phyloP scores from a whole-genome alignment of 2,329 filamentous ascomycete genomes.

The Aureobasidium sp. region DNA sequence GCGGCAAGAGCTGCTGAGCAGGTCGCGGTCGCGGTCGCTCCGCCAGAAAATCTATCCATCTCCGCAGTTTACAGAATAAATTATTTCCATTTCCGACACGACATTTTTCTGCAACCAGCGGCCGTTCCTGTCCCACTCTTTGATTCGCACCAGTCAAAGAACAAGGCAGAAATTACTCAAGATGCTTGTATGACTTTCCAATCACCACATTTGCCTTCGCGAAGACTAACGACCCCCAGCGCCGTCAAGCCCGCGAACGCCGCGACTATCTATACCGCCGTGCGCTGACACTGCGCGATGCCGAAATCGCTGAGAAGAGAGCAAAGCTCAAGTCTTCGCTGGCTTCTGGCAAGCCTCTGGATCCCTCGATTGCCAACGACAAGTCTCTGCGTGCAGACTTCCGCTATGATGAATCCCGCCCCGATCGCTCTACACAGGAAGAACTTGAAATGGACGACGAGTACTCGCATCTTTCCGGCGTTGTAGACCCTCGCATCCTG shows the following conservation, averaged over 20 bases:
- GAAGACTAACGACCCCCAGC: constrained; percentile 21
- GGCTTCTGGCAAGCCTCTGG: constrained; percentile 80
- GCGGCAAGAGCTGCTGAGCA: not conserved
- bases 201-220: not conserved
- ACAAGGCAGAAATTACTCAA: not conserved
- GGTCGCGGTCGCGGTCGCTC: not conserved
- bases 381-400: constrained; percentile 77
- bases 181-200: not conserved
- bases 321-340: constrained; percentile 79
- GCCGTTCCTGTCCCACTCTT: not conserved
- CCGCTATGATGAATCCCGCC: constrained; percentile 82
- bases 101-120: not conserved
- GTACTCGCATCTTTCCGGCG: constrained; percentile 82
- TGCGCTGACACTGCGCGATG: constrained; percentile 79
- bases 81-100: constrained; percentile 10
- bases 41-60: constrained; percentile 1
- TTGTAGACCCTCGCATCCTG: constrained; percentile 80
- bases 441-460: constrained; percentile 77
- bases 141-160: not conserved
- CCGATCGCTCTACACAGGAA: constrained; percentile 60
- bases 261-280: constrained; percentile 87
- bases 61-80: constrained; percentile 8
- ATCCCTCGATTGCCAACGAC: constrained; percentile 78
- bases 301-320: constrained; percentile 86
- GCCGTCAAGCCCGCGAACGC: constrained; percentile 69